Evolutionary conservation across 1,139 yeast genomes (phyloP).

Genomic region (Debaryomycetaceae sp.): DNA sequence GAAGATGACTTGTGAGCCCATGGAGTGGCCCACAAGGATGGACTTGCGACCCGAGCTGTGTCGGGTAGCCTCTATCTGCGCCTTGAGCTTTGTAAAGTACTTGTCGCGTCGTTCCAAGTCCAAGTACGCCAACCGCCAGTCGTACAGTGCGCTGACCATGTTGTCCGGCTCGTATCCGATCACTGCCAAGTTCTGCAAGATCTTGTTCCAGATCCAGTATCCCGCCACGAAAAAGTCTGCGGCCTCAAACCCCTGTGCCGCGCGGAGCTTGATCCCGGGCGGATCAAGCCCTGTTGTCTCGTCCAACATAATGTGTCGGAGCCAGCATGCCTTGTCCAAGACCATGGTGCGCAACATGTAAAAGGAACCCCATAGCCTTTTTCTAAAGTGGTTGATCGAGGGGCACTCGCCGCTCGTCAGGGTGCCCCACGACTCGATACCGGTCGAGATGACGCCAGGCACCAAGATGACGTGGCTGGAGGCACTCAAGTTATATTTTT

Average conservation of each 20-base stretch:
- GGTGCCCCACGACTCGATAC: constrained; percentile 89
- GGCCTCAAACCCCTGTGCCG: constrained; percentile 95
- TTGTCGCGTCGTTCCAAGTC: constrained; percentile 83
- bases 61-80: constrained; percentile 50
- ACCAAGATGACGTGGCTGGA: constrained; percentile 81
- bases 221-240: constrained; percentile 96
- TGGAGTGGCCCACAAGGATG: constrained; percentile 82
- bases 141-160: constrained; percentile 87
- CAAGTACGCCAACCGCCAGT: constrained; percentile 87
- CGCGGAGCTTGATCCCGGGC: constrained; percentile 63
- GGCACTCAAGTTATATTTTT: constrained; percentile 38
- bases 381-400: constrained; percentile 72
- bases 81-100: constrained; percentile 68
- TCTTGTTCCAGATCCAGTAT: constrained; percentile 97
- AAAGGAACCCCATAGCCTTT: constrained; percentile 93
- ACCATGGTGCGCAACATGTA: constrained; percentile 91
- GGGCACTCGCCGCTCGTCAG: constrained; percentile 63
- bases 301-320: constrained; percentile 81
- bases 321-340: constrained; percentile 86
- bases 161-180: constrained; percentile 87
- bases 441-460: constrained; percentile 94
- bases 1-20: constrained; percentile 87
- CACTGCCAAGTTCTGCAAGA: constrained; percentile 84
- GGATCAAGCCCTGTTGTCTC: constrained; percentile 91
- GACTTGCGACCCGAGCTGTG: constrained; percentile 54